These are phyloP conservation scores for Aphanoascus verrucosus DNA, from an alignment of 2,329 filamentous ascomycete species.

Conservation along the genomic window DNA sequence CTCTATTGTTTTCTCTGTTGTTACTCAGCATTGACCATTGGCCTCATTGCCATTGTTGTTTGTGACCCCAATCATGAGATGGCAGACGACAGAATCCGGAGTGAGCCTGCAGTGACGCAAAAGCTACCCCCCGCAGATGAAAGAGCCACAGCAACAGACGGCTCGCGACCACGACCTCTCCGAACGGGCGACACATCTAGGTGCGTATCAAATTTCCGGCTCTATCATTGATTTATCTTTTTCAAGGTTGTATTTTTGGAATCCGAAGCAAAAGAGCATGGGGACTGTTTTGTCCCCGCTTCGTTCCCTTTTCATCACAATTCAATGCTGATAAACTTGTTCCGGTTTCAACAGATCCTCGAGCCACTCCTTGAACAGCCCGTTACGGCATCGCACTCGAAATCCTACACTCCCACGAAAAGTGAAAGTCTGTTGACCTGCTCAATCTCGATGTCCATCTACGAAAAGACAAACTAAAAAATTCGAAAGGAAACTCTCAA, in stretches of 20 bases:
- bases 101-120: not conserved
- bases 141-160: not conserved
- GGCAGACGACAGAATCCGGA: conserved; percentile 6
- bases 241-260: not conserved
- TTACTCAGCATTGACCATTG: not conserved
- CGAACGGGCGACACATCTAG: not conserved
- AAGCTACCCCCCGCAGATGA: conserved; percentile 4
- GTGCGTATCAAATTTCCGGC: not conserved
- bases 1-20: not conserved
- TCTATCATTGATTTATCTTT: not conserved
- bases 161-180: conserved; percentile 1
- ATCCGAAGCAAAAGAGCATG: not conserved
- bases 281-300: not conserved
- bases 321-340: conserved; percentile 2
- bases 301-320: not conserved
- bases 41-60: not conserved
- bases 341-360: conserved; percentile 9
- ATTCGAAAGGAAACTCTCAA: conserved; percentile 69
- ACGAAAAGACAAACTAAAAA: not conserved
- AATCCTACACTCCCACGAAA: conserved; percentile 49
- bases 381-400: conserved; percentile 40
- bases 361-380: conserved; percentile 13
- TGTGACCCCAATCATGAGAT: conserved; percentile 9
- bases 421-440: conserved; percentile 45
- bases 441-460: not conserved